These are phyloP conservation scores for Populus nigra DNA, from an alignment of 345 rosid genomes.

Conservation along the genomic window DNA sequence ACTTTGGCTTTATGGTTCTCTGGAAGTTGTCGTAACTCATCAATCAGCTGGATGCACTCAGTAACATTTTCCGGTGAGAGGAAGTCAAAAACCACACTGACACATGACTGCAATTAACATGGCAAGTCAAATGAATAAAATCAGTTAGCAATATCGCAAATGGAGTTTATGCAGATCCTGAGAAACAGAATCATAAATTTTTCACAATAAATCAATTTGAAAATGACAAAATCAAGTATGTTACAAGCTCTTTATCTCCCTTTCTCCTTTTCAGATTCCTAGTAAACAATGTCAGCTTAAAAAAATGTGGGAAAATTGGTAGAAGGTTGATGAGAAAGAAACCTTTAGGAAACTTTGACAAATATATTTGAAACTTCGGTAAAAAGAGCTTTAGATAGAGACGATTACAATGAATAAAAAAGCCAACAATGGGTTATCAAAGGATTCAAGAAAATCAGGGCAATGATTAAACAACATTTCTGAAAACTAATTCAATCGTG, in stretches of 20 bases:
- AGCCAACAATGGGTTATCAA: not conserved
- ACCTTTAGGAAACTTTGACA: not conserved
- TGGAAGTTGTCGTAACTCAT: slow-evolving; percentile 76
- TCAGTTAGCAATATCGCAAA: slow-evolving; percentile 2
- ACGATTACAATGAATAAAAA: not conserved
- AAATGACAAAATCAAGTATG: not conserved
- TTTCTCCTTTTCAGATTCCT: not conserved
- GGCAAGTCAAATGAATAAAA: slow-evolving; percentile 4
- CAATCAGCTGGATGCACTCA: slow-evolving; percentile 55
- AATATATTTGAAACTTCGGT: not conserved
- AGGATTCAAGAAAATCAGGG: not conserved
- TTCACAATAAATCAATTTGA: not conserved
- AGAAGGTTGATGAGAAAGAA: not conserved
- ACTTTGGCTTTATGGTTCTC: slow-evolving; percentile 58
- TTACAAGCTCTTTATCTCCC: not conserved
- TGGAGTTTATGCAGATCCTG: not conserved
- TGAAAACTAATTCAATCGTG: not conserved
- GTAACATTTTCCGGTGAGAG: slow-evolving; percentile 78
- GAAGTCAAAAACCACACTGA: slow-evolving; percentile 78
- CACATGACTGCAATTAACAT: slow-evolving; percentile 67
- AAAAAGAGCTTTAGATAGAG: not conserved
- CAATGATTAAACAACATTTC: not conserved
- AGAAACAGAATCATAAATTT: not conserved
- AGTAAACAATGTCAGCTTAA: not conserved
- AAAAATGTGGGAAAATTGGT: not conserved